These are phyloP conservation scores for Coprinopsis sp. DNA, from an alignment of 768 basidiomycete genomes.

Conservation along the genomic window DNA sequence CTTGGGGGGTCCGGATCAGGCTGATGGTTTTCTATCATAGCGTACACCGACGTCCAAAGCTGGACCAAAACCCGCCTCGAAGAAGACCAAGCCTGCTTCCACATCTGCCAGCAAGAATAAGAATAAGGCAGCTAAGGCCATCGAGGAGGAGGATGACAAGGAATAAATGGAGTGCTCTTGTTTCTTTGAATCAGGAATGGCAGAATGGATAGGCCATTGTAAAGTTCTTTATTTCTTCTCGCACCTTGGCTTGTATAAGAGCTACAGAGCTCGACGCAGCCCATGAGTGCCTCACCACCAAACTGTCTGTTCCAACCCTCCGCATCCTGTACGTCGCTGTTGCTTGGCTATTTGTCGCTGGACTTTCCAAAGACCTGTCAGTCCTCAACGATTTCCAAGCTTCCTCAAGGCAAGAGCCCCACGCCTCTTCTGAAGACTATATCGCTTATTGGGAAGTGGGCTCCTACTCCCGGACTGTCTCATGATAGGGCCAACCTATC, in stretches of 20 bases:
- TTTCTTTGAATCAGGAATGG: no score
- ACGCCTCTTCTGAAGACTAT: slow-evolving; percentile 36
- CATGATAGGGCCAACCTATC: slow-evolving; percentile 63
- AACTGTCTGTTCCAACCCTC: slow-evolving; percentile 45
- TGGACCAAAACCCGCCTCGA: slow-evolving; percentile 43
- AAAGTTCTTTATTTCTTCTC: no score
- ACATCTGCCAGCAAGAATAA: no score
- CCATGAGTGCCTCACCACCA: slow-evolving; percentile 34
- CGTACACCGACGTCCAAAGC: slow-evolving; percentile 35
- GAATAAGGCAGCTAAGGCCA: slow-evolving; percentile 48
- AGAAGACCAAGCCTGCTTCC: slow-evolving; percentile 38
- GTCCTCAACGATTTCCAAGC: slow-evolving; percentile 31
- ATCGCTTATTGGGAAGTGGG: slow-evolving; percentile 69
- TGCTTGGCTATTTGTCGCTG: slow-evolving; percentile 53
- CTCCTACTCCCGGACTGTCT: slow-evolving; percentile 51
- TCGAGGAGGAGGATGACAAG: slow-evolving; percentile 27
- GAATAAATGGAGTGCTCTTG: no score
- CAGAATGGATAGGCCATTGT: no score
- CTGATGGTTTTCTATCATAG: no score
- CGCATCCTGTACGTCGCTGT: slow-evolving; percentile 61
- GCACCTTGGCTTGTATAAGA: no score
- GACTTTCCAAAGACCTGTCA: slow-evolving; percentile 44
- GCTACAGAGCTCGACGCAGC: slow-evolving; percentile 17
- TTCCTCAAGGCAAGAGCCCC: slow-evolving; percentile 28
- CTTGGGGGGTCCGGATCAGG: background rate